phyloP scores from a whole-genome alignment of 306 rosid genomes.

The Mucuna pruriens region DNA sequence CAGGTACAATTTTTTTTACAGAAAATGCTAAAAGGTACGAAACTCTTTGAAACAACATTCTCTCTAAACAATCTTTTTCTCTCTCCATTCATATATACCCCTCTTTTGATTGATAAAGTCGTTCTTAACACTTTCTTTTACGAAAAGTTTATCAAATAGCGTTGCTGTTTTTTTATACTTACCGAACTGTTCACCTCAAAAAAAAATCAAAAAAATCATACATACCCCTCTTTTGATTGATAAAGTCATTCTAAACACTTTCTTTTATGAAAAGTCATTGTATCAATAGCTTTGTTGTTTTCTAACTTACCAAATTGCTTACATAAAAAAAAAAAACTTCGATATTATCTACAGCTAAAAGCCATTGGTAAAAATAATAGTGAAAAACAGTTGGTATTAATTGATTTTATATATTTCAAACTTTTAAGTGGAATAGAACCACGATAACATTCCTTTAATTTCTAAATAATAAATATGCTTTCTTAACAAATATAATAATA shows the following conservation, averaged over 20 bases:
- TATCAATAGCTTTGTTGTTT: not conserved
- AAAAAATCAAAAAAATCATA: too few relatives aligned
- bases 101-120: not conserved
- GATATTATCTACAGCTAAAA: not conserved
- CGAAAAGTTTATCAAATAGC: not conserved
- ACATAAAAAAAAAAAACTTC: not conserved
- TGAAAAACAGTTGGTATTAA: not conserved
- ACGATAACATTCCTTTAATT: not conserved
- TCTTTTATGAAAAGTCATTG: not conserved
- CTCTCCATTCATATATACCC: not conserved
- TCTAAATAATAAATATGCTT: not conserved
- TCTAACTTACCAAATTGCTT: not conserved
- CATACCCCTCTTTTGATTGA: not conserved
- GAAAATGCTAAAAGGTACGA: not conserved
- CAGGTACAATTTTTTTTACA: not conserved
- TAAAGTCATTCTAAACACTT: not conserved
- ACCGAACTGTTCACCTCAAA: not conserved
- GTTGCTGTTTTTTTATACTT: not conserved
- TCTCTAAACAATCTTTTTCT: not conserved
- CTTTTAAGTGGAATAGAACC: not conserved
- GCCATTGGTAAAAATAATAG: not conserved
- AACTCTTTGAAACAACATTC: not conserved
- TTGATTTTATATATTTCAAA: not conserved
- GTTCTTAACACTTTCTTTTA: not conserved
- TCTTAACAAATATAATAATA: not conserved